Evolutionary conservation across 2,329 filamentous ascomycete genomes (phyloP).

Genomic region (Cladophialophora yegresii): DNA sequence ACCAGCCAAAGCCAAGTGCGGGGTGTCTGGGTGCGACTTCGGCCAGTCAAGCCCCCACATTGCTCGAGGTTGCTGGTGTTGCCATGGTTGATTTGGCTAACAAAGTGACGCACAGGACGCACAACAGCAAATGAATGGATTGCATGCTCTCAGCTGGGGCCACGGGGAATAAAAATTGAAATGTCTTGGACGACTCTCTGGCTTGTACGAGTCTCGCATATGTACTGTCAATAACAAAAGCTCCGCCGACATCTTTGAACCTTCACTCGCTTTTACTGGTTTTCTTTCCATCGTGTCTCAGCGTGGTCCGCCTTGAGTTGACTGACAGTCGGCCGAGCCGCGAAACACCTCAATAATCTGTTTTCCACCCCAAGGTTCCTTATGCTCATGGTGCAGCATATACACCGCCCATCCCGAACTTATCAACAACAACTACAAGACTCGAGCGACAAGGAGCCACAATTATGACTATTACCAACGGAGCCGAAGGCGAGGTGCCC

Average conservation of each 20-base stretch:
- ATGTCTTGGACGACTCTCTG: not conserved
- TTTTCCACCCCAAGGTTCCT: not conserved
- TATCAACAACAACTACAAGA: not conserved
- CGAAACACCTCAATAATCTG: not conserved
- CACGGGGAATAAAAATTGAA: not conserved
- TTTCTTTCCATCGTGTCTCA: not conserved
- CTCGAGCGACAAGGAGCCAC: not conserved
- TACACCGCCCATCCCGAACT: conserved; percentile 1
- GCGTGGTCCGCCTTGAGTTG: not conserved
- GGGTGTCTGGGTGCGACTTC: not conserved
- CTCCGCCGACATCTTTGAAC: not conserved
- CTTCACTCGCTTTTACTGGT: not conserved
- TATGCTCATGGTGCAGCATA: too few relatives aligned
- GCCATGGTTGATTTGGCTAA: not conserved
- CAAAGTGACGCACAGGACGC: conserved; percentile 2
- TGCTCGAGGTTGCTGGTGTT: not conserved
- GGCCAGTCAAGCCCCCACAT: not conserved
- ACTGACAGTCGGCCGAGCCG: not conserved
- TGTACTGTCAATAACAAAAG: not conserved
- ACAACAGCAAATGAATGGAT: not conserved
- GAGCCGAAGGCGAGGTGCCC: conserved; percentile 31
- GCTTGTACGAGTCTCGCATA: not conserved
- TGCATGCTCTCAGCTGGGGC: not conserved
- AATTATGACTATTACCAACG: conserved; percentile 16
- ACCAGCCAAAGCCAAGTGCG: not conserved